phyloP scores from a whole-genome alignment of 805 yeast genomes.

The Wickerhamomyces kurtzmanii region DNA sequence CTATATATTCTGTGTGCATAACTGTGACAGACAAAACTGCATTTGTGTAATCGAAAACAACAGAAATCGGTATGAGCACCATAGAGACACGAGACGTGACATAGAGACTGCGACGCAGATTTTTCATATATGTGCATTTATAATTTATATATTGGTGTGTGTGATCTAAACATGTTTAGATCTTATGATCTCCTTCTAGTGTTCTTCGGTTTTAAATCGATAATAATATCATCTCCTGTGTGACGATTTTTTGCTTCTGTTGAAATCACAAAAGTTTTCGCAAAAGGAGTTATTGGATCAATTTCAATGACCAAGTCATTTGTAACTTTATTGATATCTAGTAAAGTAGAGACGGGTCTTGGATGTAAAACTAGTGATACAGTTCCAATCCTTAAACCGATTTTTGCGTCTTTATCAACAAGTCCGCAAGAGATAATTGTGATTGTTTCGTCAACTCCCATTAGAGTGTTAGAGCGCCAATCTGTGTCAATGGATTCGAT shows the following conservation, averaged over 20 bases:
- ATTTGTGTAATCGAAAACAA: too few relatives aligned
- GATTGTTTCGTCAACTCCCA: conserved; percentile 8
- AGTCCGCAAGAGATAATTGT: conserved; percentile 11
- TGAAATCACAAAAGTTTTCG: conserved; percentile 6
- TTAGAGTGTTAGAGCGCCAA: conserved; percentile 3
- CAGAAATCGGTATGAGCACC: too few relatives aligned
- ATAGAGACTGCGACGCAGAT: too few relatives aligned
- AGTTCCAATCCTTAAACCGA: conserved; percentile 8
- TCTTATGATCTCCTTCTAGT: conserved; percentile 1
- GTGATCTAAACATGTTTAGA: neutral
- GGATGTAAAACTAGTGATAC: conserved; percentile 10
- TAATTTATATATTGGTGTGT: neutral
- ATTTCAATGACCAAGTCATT: conserved; percentile 9
- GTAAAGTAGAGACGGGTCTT: conserved; percentile 1
- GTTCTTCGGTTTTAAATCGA: conserved; percentile 11
- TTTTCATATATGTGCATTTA: too few relatives aligned
- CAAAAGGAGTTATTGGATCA: conserved; percentile 3
- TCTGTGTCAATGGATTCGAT: conserved; percentile 12
- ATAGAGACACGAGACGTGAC: too few relatives aligned
- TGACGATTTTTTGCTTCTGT: too few relatives aligned
- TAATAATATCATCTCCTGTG: conserved; percentile 1
- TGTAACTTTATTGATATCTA: conserved; percentile 1
- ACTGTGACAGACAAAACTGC: too few relatives aligned
- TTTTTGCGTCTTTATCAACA: conserved; percentile 5
- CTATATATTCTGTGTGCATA: too few relatives aligned